Base-by-base conservation (phyloP, 805 yeast species). In the Komagataella mondaviorum region DNA sequence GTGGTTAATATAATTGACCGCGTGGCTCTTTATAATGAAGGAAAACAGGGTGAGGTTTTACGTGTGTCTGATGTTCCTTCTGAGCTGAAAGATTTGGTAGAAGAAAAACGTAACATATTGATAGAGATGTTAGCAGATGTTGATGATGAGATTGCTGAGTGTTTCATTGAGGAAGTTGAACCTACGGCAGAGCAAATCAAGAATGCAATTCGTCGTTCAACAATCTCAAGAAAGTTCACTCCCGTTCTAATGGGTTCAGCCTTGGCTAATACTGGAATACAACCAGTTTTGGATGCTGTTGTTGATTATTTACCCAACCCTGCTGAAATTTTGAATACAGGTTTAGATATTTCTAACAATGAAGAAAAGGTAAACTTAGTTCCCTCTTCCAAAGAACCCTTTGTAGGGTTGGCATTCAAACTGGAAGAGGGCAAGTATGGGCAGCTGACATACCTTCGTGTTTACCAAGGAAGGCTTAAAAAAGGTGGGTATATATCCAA, bases 211-310 rank as follows among this genome's bases (percentile, higher is more conserved):
- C 84, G 99, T 68, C 81, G 96, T 62, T 78, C 97, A 49, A 93
- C 99, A 17, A 91, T 91, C 69, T 95, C 90, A 36, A 82, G 97
- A 71, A 86, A 79, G 65, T 93, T 93, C 74, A 88, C 98, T 12
- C 99, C 99, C n/a, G 98, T 93, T n/a, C 74, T 91, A 57, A 93
- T 93, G 97, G 99, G 99, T 20, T 88, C 97, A 49, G 99, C 99
- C 17, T 76, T 93, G 56, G 99, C 98, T 53, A 93, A 93, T 72
- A 87, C 83, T 57, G 96, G 97, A 68, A 77, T 93, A 57, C 99
- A 93, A 73, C 90, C 90, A 20, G 96, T 91, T 44, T 75, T 93
- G 59, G 97, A 93, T 67, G 93, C 97, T 45, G 96, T 93, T 54
- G 91, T 91, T 57, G 97, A 91, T 66, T 93, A 82, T 69, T 77